phyloP scores from a whole-genome alignment of 495 filamentous ascomycete species.

The Echria macrotheca region DNA sequence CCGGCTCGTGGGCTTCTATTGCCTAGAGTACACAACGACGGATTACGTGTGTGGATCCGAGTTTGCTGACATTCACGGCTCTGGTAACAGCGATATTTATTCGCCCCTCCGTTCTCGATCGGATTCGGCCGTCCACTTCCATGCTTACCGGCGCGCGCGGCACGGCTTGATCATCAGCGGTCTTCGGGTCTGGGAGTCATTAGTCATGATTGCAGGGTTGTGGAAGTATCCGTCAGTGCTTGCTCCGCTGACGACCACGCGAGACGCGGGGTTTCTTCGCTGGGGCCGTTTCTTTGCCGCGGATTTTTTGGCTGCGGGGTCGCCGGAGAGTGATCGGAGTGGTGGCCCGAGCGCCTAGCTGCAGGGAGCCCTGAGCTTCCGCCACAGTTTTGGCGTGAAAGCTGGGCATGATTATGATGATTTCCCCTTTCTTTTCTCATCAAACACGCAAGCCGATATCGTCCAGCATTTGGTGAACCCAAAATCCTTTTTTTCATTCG shows the following conservation, averaged over 20 bases:
- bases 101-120: background rate
- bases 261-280: slow-evolving; percentile 3
- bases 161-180: slow-evolving; percentile 7
- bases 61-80: background rate
- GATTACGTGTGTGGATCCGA: background rate
- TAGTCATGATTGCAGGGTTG: slow-evolving; percentile 18
- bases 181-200: slow-evolving; percentile 12
- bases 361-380: too few relatives aligned
- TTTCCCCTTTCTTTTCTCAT: too few relatives aligned
- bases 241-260: background rate
- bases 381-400: too few relatives aligned
- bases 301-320: slow-evolving; percentile 2
- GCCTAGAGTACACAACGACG: background rate
- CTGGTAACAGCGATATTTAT: background rate
- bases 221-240: background rate
- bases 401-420: too few relatives aligned
- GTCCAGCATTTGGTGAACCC: too few relatives aligned
- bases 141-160: slow-evolving; percentile 1
- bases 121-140: background rate
- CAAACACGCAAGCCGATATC: too few relatives aligned
- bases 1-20: background rate
- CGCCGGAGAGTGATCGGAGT: slow-evolving; percentile 1
- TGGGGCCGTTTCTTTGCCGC: background rate
- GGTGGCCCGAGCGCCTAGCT: background rate
- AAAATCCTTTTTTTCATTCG: too few relatives aligned